Base-by-base conservation (phyloP, 352 stramenopile species). In the Globisporangium splendens region DNA sequence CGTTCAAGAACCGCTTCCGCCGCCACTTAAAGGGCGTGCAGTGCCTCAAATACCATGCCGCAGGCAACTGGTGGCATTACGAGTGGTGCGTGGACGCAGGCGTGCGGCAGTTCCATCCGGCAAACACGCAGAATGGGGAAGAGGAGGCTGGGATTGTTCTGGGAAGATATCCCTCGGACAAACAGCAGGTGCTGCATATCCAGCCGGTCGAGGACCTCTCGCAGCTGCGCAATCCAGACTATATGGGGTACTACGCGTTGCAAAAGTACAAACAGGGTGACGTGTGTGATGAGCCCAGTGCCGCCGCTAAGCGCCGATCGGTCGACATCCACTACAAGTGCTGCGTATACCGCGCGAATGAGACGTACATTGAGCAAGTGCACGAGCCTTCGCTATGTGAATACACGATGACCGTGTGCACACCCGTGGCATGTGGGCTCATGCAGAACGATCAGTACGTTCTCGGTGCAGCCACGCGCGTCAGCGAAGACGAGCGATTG, bases 41-140 rank as follows among this genome's bases (percentile, higher is more conserved):
- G 44, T 95, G 86, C 53, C 66, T 93, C 12, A 60, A 59, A 17
- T 89, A 75, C 60, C 83, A 95, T 53, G 73, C 69, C 18, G 71
- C 67, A 2, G 73, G 71, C 20, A 69, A 65, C 21, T 95, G 83
- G 86, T 95, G 86, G 86, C 78, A 83, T 21, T 93, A 95, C 68
- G 86, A 95, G 63, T 95, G 86, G 83, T 95, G 86, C 62, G 51
- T 89, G 50, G 78, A 89, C 49, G 60, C 59, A 1, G 55, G 79
- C 66, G 82, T 93, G 52, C 82, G 76, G 31, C 86, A 95, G 63
- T 89, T 86, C 65, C 75, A 93, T 50, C 68, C 59, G 51, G 39
- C 14, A 7, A 41, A 22, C 14, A n/a, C 35, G 2, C 31, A n/a
- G 43, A 58, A 44, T 18, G 18, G 18, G 8, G 17, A 20, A 14